These are phyloP conservation scores for Coprinopsis sp. DNA, from an alignment of 768 basidiomycete genomes.

Conservation along the genomic window DNA sequence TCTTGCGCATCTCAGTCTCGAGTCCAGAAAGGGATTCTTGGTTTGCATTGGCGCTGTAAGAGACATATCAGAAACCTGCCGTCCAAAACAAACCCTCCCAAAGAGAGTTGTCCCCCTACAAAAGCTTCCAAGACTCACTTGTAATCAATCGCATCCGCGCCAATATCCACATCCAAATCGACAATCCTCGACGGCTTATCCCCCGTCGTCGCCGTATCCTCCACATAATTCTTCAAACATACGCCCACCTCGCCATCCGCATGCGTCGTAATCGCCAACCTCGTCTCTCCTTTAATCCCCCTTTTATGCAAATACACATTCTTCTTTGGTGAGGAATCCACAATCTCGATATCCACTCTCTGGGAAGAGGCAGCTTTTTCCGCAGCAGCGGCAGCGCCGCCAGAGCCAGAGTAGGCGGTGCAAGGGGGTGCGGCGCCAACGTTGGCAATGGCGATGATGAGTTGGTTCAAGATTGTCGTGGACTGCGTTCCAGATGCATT, in stretches of 20 bases:
- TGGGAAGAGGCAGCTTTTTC: too few species aligned
- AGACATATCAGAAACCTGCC: too few species aligned
- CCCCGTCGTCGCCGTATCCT: conserved; percentile 39
- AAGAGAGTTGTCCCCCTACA: too few species aligned
- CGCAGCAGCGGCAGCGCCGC: too few species aligned
- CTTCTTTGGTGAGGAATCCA: conserved; percentile 78
- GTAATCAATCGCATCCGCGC: conserved; percentile 98
- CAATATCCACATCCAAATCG: conserved; percentile 96
- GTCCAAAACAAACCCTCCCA: too few species aligned
- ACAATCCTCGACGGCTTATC: conserved; percentile 64
- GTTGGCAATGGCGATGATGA: conserved; percentile 96
- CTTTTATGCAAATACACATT: conserved; percentile 91
- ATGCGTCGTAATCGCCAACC: conserved; percentile 92
- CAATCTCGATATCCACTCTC: conserved; percentile 89
- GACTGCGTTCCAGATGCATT: conserved; percentile 95
- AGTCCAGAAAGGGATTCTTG: conserved; percentile 94
- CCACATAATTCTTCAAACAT: conserved; percentile 82
- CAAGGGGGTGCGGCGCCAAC: too few species aligned
- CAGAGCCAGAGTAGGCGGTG: too few species aligned
- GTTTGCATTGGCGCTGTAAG: conserved; percentile 88
- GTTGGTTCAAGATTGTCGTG: conserved; percentile 76
- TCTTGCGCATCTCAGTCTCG: conserved; percentile 97
- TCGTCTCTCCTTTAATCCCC: conserved; percentile 84
- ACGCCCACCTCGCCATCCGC: conserved; percentile 93
- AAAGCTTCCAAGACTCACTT: conserved; percentile 63